A percentile compares a stretch with the other conserved stretches of the same genome.
phyloP scores from a whole-genome alignment of 768 basidiomycete genomes.

The Mycena alexandri region DNA sequence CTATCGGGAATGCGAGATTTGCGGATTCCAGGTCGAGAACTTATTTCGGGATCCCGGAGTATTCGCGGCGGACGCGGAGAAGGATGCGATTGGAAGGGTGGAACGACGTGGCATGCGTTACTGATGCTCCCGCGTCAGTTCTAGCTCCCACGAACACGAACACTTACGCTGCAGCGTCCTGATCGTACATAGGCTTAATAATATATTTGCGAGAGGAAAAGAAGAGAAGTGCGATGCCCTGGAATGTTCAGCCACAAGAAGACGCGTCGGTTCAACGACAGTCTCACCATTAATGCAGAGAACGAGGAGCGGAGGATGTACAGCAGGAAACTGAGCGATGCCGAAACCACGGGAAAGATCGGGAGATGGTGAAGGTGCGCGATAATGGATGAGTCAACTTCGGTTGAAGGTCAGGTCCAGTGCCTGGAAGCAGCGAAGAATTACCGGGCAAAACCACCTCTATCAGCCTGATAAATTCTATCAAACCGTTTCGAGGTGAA shows the following conservation, averaged over 20 bases:
- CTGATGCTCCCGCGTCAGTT: neutral
- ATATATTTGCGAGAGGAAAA: constrained; percentile 46
- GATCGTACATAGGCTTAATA: constrained; percentile 14
- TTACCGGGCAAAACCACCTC: constrained; percentile 32
- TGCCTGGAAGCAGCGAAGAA: constrained; percentile 12
- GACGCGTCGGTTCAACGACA: neutral
- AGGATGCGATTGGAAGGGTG: neutral
- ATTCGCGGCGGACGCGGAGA: constrained; percentile 3
- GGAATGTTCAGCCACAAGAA: constrained; percentile 24
- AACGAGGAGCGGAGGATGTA: constrained; percentile 47
- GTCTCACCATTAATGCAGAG: constrained; percentile 58
- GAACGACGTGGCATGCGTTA: neutral
- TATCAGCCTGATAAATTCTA: constrained; percentile 24
- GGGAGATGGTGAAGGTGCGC: constrained; percentile 44
- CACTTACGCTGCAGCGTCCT: constrained; percentile 15
- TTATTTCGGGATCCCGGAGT: constrained; percentile 22
- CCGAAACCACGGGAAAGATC: constrained; percentile 43
- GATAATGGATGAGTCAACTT: constrained; percentile 48
- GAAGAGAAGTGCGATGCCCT: constrained; percentile 54
- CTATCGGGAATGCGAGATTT: constrained; percentile 64
- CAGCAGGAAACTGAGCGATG: constrained; percentile 45
- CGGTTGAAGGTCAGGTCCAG: constrained; percentile 10
- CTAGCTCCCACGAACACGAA: neutral
- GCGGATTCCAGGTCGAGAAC: constrained; percentile 38
- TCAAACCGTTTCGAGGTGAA: constrained; percentile 24